Evolutionary conservation across 1,284 basidiomycete genomes (phyloP), one percentile per base, ranked within the genome.

Genomic region (Boletus sp.): DNA sequence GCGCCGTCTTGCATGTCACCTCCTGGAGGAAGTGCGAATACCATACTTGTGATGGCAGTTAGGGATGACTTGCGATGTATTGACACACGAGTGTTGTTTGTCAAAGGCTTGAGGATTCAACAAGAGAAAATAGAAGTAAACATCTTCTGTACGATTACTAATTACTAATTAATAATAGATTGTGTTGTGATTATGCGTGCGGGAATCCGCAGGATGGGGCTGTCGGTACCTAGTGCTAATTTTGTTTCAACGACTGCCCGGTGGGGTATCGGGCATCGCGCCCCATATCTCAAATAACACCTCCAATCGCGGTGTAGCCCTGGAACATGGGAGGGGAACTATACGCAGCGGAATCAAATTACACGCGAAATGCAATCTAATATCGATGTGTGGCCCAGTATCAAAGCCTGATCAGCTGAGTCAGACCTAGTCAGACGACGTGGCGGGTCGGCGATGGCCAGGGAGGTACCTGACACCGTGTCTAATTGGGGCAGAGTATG

Each of bases 101-200:
- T 47, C 69, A 63, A 59, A 42, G 36, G 51, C 70, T 60, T 69
- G 64, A 16, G 46, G 45, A 67, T 70, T 72, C 62, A 74, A 73
- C 41, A 74, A 49, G 6, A 7, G 20, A 12, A 65, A 61, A 73
- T n/a, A 71, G 6, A 22, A 0, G 29, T 24, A 71, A 69, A 70
- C 22, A 65, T 24, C 20, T 18, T 53, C 9, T 7, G 6, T 4
- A 13, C 11, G 12, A 42, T 20, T 13, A 42, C n/a, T 16, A 20
- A 41, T 41, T 20, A 39, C 37, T 39, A 39, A 24, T 24, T 24
- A 24, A 24, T 24, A 24, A 41, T 41, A 41, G n/a, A 20, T 13
- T 42, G 20, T 16, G 15, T 36, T 16, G 15, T 16, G 15, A 15
- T 16, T 24, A 24, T 24, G 24, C 24, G 24, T 24, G 24, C 24